Evolutionary conservation across 2,329 filamentous ascomycete genomes (phyloP), one percentile per base, ranked within the genome.

Genomic region (Pestalotiopsis sp.): DNA sequence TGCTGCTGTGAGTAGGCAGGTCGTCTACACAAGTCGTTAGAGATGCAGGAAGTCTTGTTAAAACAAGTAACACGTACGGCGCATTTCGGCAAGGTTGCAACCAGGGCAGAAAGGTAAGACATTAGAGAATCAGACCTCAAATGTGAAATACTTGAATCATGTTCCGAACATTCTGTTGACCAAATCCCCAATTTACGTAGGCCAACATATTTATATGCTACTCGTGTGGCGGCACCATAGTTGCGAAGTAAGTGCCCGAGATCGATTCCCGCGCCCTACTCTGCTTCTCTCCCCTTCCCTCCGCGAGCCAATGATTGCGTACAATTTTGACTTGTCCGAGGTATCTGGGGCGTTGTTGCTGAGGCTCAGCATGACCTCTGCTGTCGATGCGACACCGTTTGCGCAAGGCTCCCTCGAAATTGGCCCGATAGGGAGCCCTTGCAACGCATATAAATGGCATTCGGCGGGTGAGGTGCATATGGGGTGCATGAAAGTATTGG

Each of bases 1-100:
- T 13, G 58, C 52, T 5, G 67, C 67, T 2, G 56, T 67, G 17
- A 70, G 48, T 17, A 70, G 56, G 44, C 68, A 70, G 20, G 67
- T 60, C 17, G 66, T 38, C 68, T 70, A 26, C 62, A 22, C 48
- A 59, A 57, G 52, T 66, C 55, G n/a, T 56, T 35, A 59, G 35
- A n/a, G 6, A 66, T 35, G 17, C 24, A 44, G 24, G 24, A 40
- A 14, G 20, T 57, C 13, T n/a, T 6, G 1, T 2, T 24, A 35
- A 62, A 35, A 55, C 13, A 1, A 24, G 17, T 35, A 44, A 48
- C 38, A 66, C 65, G 35, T 55, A 66, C 65, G 26, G 65, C 65
- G 22, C 65, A 66, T 61, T 38, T 55, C 3, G 65, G 65, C 35
- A 66, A 35, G 22, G 65, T 38, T 35, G 38, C 65, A 5, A 39